phyloP scores from a whole-genome alignment of 1,284 basidiomycete genomes.

The Tilletia indica region DNA sequence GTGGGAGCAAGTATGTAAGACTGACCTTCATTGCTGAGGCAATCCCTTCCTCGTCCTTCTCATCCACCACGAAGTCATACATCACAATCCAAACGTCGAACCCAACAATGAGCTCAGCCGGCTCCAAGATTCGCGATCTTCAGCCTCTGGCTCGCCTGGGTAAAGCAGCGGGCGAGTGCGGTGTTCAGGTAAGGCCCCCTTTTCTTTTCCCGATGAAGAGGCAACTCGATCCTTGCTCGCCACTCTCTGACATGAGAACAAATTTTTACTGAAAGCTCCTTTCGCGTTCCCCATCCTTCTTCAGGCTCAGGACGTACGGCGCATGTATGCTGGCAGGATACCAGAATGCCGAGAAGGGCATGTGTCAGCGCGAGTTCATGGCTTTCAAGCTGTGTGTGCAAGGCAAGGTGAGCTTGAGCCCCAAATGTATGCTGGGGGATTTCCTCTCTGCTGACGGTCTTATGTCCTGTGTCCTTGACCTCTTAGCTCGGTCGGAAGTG shows the following conservation, averaged over 20 bases:
- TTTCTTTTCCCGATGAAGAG: background rate
- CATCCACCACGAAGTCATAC: background rate
- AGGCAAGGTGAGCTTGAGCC: conserved; percentile 63
- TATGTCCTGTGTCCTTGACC: background rate
- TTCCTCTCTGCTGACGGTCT: background rate
- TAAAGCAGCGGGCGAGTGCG: conserved; percentile 10
- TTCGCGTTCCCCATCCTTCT: background rate
- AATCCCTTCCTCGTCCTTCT: background rate
- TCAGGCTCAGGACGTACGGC: conserved; percentile 71
- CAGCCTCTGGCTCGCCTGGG: conserved; percentile 15
- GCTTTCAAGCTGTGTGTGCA: conserved; percentile 73
- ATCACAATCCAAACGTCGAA: background rate
- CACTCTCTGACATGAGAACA: background rate
- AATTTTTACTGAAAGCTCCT: background rate
- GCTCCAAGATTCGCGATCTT: conserved; percentile 1
- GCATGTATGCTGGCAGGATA: conserved; percentile 74
- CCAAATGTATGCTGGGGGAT: no score
- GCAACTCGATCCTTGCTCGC: background rate
- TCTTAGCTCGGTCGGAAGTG: conserved; percentile 9
- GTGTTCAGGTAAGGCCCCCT: background rate
- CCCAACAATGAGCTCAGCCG: background rate
- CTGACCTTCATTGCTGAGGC: background rate
- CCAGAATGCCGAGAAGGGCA: conserved; percentile 72
- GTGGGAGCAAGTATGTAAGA: no score
- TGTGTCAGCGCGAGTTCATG: conserved; percentile 73